Base-by-base conservation (phyloP, 2,329 filamentous ascomycete species). In the Pseudocercospora musae region DNA sequence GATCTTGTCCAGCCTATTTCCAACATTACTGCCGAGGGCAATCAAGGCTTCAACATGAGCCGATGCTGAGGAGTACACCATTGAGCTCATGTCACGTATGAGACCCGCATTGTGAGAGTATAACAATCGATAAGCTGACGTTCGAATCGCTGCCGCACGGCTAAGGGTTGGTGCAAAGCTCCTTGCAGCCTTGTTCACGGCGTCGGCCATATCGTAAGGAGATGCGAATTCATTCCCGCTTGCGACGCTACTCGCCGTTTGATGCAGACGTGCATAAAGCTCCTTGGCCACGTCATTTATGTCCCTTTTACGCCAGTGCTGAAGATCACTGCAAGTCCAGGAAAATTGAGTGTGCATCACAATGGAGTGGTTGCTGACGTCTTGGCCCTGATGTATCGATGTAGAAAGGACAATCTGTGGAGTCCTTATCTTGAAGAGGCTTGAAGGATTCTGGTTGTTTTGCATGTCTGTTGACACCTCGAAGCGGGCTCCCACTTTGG, bases 11-110 rank as follows among this genome's bases (percentile, higher is more conserved):
- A 96, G 84, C 46, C 93, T 88, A 74, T 98, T 88, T 4, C 93
- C 94, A 57, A 98, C 78, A 76, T 99, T 99, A 78, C 93, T 96
- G 0, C 95, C 95, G 6, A 99, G 81, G 7, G 94, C 95, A 70
- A 99, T 86, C 74, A 91, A 96, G 8, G 29, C 52, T 21, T 54
- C 52, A 23, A 20, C n/a, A 33, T 23, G 48, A n/a, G 15, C 23
- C 21, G 48, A 15, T 27, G 15, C 21, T 15, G 21, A 6, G 21
- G 44, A 33, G 31, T 5, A 33, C 31, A 33, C 11, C 31, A 13
- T 15, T 33, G 31, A 33, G 31, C 11, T 15, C 31, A 33, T 33
- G 31, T 3, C 11, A 33, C 11, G 15, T 15, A 15, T 33, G 31
- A 10, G 4, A 33, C 11, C 31, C 11, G 31, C 31, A 13, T 33